A percentile compares a stretch with the other conserved stretches of the same genome.
These are phyloP conservation scores for Claviceps africana DNA, from an alignment of 2,329 filamentous ascomycete species.

Conservation along the genomic window DNA sequence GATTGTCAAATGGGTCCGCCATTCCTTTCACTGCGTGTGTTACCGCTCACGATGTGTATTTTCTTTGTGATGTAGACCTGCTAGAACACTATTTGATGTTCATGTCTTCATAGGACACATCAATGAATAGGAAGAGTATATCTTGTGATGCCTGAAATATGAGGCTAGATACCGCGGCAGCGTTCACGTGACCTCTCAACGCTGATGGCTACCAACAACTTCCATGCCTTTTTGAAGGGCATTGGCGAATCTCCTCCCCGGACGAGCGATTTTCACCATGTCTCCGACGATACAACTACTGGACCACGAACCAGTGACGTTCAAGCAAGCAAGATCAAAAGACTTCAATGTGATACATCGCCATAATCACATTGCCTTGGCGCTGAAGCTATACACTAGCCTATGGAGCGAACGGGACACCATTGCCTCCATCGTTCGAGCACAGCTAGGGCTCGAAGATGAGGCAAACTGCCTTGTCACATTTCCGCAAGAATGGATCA, in stretches of 20 bases:
- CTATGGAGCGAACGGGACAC: not conserved
- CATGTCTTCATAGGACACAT: too few species aligned
- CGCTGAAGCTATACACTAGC: not conserved
- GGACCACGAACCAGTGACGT: not conserved
- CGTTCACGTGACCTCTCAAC: not conserved
- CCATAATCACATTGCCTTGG: not conserved
- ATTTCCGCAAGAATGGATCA: slow-evolving; percentile 12
- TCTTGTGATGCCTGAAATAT: not conserved
- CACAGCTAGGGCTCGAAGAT: not conserved
- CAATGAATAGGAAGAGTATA: not conserved
- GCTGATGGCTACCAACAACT: too few species aligned
- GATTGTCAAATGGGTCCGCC: not conserved
- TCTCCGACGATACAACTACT: not conserved
- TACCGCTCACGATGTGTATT: not conserved
- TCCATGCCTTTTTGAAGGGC: too few species aligned
- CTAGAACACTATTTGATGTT: not conserved
- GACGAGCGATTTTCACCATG: not conserved
- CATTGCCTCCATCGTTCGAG: not conserved
- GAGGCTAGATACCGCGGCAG: too few species aligned
- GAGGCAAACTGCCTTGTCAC: not conserved
- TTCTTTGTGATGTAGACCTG: not conserved
- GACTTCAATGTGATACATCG: not conserved
- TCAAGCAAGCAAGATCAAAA: not conserved
- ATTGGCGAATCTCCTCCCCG: too few species aligned
- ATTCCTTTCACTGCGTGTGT: too few species aligned